These are phyloP conservation scores for Artomyces pyxidatus DNA, from an alignment of 768 basidiomycete species.

Conservation along the genomic window DNA sequence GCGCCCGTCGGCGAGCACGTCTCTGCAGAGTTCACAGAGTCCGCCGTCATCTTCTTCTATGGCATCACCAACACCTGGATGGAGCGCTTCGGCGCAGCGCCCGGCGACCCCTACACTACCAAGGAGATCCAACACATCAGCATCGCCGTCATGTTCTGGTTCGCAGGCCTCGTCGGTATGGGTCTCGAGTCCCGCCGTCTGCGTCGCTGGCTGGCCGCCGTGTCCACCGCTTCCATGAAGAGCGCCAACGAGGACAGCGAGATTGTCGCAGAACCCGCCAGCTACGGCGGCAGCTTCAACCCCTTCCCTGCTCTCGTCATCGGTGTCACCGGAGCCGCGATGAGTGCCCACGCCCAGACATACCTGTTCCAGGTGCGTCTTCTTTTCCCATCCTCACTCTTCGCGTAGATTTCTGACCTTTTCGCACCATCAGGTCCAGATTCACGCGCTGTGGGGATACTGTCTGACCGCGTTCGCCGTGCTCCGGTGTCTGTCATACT, in stretches of 20 bases:
- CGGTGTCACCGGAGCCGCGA: constrained; percentile 88
- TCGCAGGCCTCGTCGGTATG: constrained; percentile 85
- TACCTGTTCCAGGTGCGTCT: constrained; percentile 74
- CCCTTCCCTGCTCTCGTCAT: constrained; percentile 91
- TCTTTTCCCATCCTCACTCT: neutral
- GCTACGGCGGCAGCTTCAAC: constrained; percentile 75
- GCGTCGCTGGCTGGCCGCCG: constrained; percentile 65
- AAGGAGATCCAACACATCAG: constrained; percentile 92
- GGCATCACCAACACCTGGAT: constrained; percentile 93
- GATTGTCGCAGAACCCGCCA: constrained; percentile 55
- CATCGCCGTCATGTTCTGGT: constrained; percentile 96
- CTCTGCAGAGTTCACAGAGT: constrained; percentile 75
- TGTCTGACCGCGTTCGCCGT: constrained; percentile 72
- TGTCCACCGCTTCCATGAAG: constrained; percentile 31
- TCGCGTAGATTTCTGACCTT: neutral
- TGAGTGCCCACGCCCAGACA: constrained; percentile 86
- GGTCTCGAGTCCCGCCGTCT: constrained; percentile 74
- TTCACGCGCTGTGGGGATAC: constrained; percentile 89
- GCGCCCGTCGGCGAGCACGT: constrained; percentile 34
- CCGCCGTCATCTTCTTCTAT: constrained; percentile 76
- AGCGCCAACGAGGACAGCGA: constrained; percentile 25
- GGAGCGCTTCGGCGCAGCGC: constrained; percentile 82
- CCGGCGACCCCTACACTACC: constrained; percentile 80
- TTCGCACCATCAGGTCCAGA: constrained; percentile 51
- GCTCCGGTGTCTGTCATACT: constrained; percentile 83